These are phyloP conservation scores for Venturia effusa DNA, from an alignment of 2,329 filamentous ascomycete species.

Conservation along the genomic window DNA sequence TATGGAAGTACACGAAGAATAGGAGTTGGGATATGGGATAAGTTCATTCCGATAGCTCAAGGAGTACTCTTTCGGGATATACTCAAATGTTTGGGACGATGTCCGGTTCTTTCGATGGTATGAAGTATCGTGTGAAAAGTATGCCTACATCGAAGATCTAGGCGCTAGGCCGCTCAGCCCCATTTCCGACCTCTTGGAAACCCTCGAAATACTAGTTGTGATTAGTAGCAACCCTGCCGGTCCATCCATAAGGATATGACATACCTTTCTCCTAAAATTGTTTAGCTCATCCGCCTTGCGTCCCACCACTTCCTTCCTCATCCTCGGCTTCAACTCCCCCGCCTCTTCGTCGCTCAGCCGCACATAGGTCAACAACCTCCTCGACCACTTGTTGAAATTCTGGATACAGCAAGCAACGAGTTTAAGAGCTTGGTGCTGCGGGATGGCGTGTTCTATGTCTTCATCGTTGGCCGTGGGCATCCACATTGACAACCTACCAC, in stretches of 20 bases:
- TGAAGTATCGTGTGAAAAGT: background rate
- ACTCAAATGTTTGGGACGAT: too few species aligned
- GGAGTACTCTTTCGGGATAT: too few species aligned
- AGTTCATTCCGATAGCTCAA: too few species aligned
- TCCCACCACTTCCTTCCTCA: slow-evolving; percentile 27
- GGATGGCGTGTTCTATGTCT: slow-evolving; percentile 62
- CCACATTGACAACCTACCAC: slow-evolving; percentile 84
- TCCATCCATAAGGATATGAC: background rate
- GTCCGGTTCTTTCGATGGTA: background rate
- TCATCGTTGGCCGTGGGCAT: slow-evolving; percentile 67
- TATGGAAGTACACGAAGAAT: too few species aligned
- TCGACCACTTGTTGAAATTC: slow-evolving; percentile 85
- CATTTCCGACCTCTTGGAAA: slow-evolving; percentile 16
- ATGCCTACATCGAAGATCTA: background rate
- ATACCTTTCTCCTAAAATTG: slow-evolving; percentile 48
- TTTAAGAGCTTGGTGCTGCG: slow-evolving; percentile 64
- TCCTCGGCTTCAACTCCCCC: slow-evolving; percentile 19
- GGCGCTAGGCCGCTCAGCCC: background rate
- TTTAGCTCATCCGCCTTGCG: slow-evolving; percentile 56
- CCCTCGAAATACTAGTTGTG: slow-evolving; percentile 25
- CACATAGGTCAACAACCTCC: slow-evolving; percentile 77
- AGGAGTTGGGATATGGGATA: too few species aligned
- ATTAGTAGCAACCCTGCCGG: background rate
- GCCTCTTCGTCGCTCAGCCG: slow-evolving; percentile 51
- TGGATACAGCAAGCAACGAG: slow-evolving; percentile 71